These are phyloP conservation scores for Medicago lupulina DNA, from an alignment of 306 rosid genomes.

Conservation along the genomic window DNA sequence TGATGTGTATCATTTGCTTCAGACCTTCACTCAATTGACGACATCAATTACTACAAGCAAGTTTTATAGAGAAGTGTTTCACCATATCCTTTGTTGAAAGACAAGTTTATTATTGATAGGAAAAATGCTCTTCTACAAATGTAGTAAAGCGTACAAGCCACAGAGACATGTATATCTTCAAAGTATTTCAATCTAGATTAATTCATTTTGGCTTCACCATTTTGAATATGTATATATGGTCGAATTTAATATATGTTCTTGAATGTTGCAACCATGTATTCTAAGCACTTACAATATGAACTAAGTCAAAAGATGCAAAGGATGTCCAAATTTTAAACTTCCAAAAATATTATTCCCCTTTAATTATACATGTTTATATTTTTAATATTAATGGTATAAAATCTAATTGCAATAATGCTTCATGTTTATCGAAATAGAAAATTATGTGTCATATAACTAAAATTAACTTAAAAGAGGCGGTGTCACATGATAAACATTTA, in stretches of 20 bases:
- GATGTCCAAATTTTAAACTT: not conserved
- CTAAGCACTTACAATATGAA: not conserved
- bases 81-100: not conserved
- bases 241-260: not conserved
- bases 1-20: slow-evolving; percentile 28
- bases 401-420: no score
- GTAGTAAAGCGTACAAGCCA: not conserved
- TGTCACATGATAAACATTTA: no score
- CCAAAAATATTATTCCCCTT: not conserved
- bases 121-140: not conserved
- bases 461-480: no score
- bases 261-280: not conserved
- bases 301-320: not conserved
- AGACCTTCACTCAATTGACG: slow-evolving; percentile 43
- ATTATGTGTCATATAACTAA: no score
- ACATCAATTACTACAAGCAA: not conserved
- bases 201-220: not conserved
- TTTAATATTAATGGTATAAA: no score
- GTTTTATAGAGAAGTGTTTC: slow-evolving; percentile 2
- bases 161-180: slow-evolving; percentile 36
- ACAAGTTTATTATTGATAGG: slow-evolving; percentile 20
- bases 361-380: not conserved
- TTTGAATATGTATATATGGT: not conserved
- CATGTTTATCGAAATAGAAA: no score
- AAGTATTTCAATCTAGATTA: slow-evolving; percentile 25